Evolutionary conservation across 257 asterid species (phyloP).

Genomic region (Nyctanthes arbortristis): DNA sequence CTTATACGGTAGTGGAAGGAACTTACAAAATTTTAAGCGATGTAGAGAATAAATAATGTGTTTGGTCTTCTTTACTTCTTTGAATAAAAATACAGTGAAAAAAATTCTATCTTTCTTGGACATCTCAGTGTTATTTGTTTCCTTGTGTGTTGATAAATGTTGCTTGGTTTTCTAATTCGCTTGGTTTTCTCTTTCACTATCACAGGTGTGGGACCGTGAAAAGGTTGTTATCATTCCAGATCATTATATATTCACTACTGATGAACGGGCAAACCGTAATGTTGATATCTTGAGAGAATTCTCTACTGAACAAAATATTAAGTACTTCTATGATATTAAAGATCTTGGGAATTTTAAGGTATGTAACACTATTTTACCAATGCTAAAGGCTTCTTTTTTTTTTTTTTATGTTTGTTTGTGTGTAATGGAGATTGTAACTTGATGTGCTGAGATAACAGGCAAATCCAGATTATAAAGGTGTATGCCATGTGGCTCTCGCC

Average conservation of each 20-base stretch:
- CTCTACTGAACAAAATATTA: slow-evolving; percentile 82
- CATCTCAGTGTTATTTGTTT: neutral
- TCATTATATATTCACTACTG: slow-evolving; percentile 92
- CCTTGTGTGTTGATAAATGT: neutral
- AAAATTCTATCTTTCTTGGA: neutral
- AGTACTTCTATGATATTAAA: slow-evolving; percentile 91
- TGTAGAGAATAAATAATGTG: neutral
- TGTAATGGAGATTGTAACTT: slow-evolving; percentile 13
- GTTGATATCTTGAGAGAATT: slow-evolving; percentile 95
- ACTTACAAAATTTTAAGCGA: neutral
- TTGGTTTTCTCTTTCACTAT: slow-evolving; percentile 13
- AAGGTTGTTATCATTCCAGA: slow-evolving; percentile 89
- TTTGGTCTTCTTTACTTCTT: neutral
- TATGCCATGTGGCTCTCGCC: slow-evolving; percentile 95
- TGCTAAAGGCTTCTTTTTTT: slow-evolving; percentile 13
- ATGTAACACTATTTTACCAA: slow-evolving; percentile 10
- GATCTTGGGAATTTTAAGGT: slow-evolving; percentile 93
- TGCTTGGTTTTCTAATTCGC: neutral
- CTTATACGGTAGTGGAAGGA: neutral
- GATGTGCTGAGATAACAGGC: slow-evolving; percentile 49
- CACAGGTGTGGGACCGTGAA: slow-evolving; percentile 95
- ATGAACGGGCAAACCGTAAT: slow-evolving; percentile 92
- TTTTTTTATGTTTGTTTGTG: neutral
- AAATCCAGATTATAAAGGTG: slow-evolving; percentile 97
- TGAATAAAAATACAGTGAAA: no score